Percentiles rank a stretch among this genome's conserved stretches.
These are phyloP conservation scores for Verticillium albo-atrum DNA, from an alignment of 2,329 filamentous ascomycete species.

Conservation along the genomic window DNA sequence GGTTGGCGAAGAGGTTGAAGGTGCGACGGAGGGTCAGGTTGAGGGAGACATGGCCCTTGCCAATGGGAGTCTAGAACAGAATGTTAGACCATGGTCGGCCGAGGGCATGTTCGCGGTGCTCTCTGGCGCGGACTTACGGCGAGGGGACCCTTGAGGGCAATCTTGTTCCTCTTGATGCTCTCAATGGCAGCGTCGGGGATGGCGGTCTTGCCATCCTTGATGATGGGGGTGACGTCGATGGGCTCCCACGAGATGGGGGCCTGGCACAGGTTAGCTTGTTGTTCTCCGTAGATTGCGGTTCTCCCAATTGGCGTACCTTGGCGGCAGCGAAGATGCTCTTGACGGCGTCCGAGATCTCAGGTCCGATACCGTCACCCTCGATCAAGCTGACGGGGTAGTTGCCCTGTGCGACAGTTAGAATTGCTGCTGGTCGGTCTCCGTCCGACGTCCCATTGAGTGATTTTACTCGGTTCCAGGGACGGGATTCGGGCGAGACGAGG, in stretches of 20 bases:
- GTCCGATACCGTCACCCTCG: constrained; percentile 97
- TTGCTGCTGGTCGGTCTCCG: not conserved
- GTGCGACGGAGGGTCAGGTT: constrained; percentile 98
- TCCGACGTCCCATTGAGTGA: constrained; percentile 28
- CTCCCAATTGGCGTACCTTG: constrained; percentile 54
- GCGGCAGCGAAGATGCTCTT: constrained; percentile 98
- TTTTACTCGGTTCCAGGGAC: constrained; percentile 21
- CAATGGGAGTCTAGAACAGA: constrained; percentile 71
- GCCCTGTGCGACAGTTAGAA: constrained; percentile 52
- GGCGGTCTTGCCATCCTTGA: constrained; percentile 93
- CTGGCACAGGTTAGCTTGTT: constrained; percentile 38
- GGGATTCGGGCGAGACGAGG: constrained; percentile 2
- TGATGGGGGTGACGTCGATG: constrained; percentile 87
- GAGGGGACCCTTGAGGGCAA: constrained; percentile 95
- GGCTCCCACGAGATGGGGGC: constrained; percentile 95
- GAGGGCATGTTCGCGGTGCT: not conserved
- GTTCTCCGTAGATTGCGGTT: not conserved
- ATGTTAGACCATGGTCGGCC: not conserved
- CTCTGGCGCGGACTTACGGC: constrained; percentile 59
- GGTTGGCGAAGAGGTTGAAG: constrained; percentile 99
- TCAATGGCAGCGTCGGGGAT: constrained; percentile 91
- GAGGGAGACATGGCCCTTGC: constrained; percentile 98
- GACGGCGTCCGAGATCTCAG: constrained; percentile 94
- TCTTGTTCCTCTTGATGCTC: constrained; percentile 92
- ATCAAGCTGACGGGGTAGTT: constrained; percentile 96